Evolutionary conservation across 2,329 filamentous ascomycete species (phyloP).

Genomic region (Fusarium floridanum): DNA sequence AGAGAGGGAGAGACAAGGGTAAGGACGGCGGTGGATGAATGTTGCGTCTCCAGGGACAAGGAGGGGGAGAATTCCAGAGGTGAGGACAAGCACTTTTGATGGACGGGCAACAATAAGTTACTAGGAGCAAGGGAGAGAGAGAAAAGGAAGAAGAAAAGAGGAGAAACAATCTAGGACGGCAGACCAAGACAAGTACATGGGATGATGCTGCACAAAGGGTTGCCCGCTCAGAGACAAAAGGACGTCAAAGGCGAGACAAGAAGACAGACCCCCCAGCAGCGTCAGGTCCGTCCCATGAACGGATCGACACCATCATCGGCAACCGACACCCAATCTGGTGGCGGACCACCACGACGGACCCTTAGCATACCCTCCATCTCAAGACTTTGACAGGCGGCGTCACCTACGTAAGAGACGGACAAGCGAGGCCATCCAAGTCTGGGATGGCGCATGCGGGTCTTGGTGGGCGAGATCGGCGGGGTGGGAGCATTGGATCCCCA

Average conservation of each 20-base stretch:
- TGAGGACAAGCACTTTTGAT: not conserved
- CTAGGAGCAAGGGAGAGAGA: not conserved
- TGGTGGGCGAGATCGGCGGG: conserved; percentile 20
- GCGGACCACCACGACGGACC: conserved; percentile 2
- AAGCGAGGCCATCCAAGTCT: conserved; percentile 28
- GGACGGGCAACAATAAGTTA: not conserved
- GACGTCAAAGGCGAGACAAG: not conserved
- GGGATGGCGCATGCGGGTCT: conserved; percentile 6
- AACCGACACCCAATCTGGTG: conserved; percentile 11
- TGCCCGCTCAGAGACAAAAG: not conserved
- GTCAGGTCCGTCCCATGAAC: not conserved
- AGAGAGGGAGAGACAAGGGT: conserved; percentile 12
- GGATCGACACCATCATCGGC: conserved; percentile 5
- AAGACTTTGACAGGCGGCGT: conserved; percentile 2
- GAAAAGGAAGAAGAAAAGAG: not conserved
- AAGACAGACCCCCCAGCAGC: not conserved
- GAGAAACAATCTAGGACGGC: not conserved
- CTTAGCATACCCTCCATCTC: not conserved
- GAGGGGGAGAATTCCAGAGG: conserved; percentile 24
- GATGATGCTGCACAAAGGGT: not conserved
- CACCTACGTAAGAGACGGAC: conserved; percentile 6
- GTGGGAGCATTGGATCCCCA: not conserved
- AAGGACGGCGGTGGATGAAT: conserved; percentile 18
- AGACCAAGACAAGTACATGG: not conserved
- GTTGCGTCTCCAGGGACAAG: conserved; percentile 23